These are phyloP conservation scores for Theobroma cacao DNA, from an alignment of 345 rosid genomes.

Conservation along the genomic window DNA sequence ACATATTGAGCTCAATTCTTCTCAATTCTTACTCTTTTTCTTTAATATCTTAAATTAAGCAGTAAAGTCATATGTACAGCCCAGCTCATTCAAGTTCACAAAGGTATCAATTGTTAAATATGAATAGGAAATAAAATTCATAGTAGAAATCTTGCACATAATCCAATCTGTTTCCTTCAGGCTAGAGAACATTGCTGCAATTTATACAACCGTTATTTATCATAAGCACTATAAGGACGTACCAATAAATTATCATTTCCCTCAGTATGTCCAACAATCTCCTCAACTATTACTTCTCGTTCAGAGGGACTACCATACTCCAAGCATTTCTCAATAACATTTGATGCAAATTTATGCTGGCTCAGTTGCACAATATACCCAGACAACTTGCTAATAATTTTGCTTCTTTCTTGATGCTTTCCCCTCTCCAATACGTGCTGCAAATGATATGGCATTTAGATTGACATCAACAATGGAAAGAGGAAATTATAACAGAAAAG, in stretches of 20 bases:
- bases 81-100: no score
- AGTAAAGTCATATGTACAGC: no score
- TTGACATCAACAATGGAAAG: background rate
- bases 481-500: background rate
- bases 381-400: slow-evolving; percentile 49
- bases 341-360: slow-evolving; percentile 72
- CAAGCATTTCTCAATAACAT: slow-evolving; percentile 71
- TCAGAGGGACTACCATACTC: slow-evolving; percentile 50
- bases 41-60: no score
- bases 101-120: no score
- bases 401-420: slow-evolving; percentile 44
- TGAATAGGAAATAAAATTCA: no score
- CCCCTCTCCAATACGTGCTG: slow-evolving; percentile 75
- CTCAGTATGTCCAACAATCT: slow-evolving; percentile 50
- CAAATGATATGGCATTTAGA: background rate
- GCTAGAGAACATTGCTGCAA: background rate
- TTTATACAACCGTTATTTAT: background rate
- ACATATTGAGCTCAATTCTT: no score
- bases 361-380: slow-evolving; percentile 63
- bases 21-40: no score
- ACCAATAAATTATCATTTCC: slow-evolving; percentile 59
- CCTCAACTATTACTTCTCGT: slow-evolving; percentile 52
- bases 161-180: background rate
- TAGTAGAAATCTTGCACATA: no score
- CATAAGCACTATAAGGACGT: slow-evolving; percentile 13